Conservation (phyloP, 1,139 yeast species). For the Yamadazyma jaroonii region DNA sequence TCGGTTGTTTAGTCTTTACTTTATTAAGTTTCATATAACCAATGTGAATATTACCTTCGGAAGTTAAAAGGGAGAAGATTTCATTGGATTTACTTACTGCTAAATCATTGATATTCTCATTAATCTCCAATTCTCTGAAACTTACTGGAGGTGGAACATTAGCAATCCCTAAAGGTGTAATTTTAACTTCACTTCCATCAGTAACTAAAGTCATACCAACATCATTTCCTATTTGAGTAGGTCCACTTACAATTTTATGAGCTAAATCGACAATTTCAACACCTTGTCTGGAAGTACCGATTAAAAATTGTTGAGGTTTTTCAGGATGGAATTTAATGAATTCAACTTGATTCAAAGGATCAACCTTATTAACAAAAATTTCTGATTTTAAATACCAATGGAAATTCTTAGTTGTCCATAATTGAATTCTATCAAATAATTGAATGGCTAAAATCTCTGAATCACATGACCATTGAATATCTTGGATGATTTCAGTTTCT, state of each 20-base stretch:
- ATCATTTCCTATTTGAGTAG: slow-evolving; percentile 65
- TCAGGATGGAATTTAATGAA: slow-evolving; percentile 87
- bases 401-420: slow-evolving; percentile 92
- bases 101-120: slow-evolving; percentile 54
- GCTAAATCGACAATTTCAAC: slow-evolving; percentile 71
- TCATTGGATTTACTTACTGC: slow-evolving; percentile 65
- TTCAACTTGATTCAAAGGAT: slow-evolving; percentile 29
- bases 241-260: slow-evolving; percentile 63
- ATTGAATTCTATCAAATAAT: slow-evolving; percentile 58
- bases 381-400: slow-evolving; percentile 95
- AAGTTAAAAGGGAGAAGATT: slow-evolving; percentile 55
- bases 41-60: slow-evolving; percentile 26
- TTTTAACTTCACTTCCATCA: slow-evolving; percentile 70
- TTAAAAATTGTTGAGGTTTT: slow-evolving; percentile 70
- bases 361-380: slow-evolving; percentile 34
- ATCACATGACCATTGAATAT: slow-evolving; percentile 76
- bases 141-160: slow-evolving; percentile 95
- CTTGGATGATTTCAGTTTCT: slow-evolving; percentile 41
- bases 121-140: slow-evolving; percentile 59
- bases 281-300: slow-evolving; percentile 47
- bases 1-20: slow-evolving; percentile 45
- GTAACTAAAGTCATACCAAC: slow-evolving; percentile 76
- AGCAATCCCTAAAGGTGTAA: slow-evolving; percentile 83
- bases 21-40: slow-evolving; percentile 24
- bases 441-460: slow-evolving; percentile 78